Conservation (phyloP, 176 grass and related monocot genomes). For the Neostapfia colusana region DNA sequence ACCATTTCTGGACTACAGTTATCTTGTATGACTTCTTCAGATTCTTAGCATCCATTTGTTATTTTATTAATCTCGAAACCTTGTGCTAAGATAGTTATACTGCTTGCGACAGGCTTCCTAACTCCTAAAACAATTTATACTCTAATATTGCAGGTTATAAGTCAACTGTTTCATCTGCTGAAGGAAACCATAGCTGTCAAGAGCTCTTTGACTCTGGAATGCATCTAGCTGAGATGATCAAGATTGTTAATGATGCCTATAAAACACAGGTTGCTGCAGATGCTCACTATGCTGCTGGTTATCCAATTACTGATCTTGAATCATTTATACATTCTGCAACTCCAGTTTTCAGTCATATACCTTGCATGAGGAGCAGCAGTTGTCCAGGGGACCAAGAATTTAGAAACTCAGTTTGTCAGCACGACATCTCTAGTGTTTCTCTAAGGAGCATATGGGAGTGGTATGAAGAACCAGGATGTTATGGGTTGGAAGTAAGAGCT, state of each 20-base stretch:
- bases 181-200: slow-evolving; percentile 20
- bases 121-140: slow-evolving; percentile 9
- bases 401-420: slow-evolving; percentile 36
- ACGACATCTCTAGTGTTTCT: slow-evolving; percentile 44
- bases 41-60: slow-evolving; percentile 19
- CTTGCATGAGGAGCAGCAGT: slow-evolving; percentile 31
- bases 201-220: slow-evolving; percentile 25
- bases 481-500: slow-evolving; percentile 68
- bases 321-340: slow-evolving; percentile 64
- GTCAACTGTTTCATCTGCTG: slow-evolving; percentile 16
- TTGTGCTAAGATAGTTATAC: slow-evolving; percentile 15
- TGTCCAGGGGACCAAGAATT: slow-evolving; percentile 35
- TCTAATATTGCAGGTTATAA: slow-evolving; percentile 30
- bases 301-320: slow-evolving; percentile 58
- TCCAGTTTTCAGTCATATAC: slow-evolving; percentile 50
- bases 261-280: slow-evolving; percentile 47
- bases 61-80: slow-evolving; percentile 15
- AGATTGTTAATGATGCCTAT: slow-evolving; percentile 49
- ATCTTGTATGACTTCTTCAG: slow-evolving; percentile 39
- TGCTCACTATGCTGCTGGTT: slow-evolving; percentile 42
- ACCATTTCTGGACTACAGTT: slow-evolving; percentile 29
- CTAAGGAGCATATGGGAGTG: slow-evolving; percentile 62
- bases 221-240: slow-evolving; percentile 52
- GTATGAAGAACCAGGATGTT: slow-evolving; percentile 84
- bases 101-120: slow-evolving; percentile 15